Base-by-base conservation (phyloP, 1,284 basidiomycete species). In the Sporisorium graminicola region DNA sequence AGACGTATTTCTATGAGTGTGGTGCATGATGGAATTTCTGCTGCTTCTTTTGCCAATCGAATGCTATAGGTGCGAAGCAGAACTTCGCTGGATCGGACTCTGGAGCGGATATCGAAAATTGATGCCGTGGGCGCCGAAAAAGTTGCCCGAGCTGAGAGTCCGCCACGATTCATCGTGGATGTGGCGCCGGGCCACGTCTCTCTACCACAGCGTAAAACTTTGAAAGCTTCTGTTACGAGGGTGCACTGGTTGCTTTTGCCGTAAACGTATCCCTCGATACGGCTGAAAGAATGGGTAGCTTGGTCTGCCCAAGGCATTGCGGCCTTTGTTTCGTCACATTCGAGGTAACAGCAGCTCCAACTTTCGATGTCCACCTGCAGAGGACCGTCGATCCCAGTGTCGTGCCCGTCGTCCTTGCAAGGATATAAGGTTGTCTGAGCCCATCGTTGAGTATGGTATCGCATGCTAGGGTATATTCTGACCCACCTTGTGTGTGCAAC, bases 121-220 rank as follows among this genome's bases (percentile, higher is more conserved):
- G 16, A 24, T 27, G 31, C 37, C 51, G 10, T 52, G 9, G 58
- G 58, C 65, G 59, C 50, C 50, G 35, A 20, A 53, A 40, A 49
- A 42, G 50, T 43, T 54, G 50, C 65, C 65, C 65, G 59, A 68
- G 65, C 55, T 68, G 59, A 59, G 55, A 68, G 56, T 55, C 65
- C 43, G 63, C 56, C 29, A 60, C 44, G 26, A n/a, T 31, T 10
- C 49, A 53, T 29, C 26, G 24, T 10, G n/a, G 31, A 33, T 9
- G 14, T 13, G 10, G 44, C 10, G n/a, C 44, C 27, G 44, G 44
- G 24, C 13, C 22, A 7, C 18, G 6, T 31, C 18, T 49, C 29
- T 29, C 27, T 49, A 49, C 47, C 47, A 49, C 47, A n/a, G 47
- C 47, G 16, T 49, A 24, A 16, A 27, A 13, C 44, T 27, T 47